Conservation (phyloP, 2,329 filamentous ascomycete species). For the Albophoma yamanashiensis region DNA sequence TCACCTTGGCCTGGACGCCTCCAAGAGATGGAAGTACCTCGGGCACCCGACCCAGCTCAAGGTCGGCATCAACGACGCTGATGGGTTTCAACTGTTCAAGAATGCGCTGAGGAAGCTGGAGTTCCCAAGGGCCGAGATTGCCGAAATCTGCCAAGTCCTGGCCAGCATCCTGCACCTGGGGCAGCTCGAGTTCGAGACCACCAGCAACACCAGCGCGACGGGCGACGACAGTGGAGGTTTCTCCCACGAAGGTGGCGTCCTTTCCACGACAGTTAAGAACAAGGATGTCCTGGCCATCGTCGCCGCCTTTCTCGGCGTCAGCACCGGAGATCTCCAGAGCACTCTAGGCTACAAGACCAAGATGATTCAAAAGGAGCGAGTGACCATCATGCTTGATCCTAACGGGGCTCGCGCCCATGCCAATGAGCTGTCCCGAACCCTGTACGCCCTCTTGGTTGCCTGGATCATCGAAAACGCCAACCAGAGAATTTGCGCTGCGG, state of each 20-base stretch:
- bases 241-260: constrained; percentile 86
- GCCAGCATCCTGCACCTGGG: constrained; percentile 95
- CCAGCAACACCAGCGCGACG: constrained; percentile 64
- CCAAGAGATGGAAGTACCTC: constrained; percentile 88
- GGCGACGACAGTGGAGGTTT: constrained; percentile 93
- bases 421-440: constrained; percentile 82
- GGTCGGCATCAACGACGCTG: constrained; percentile 89
- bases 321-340: constrained; percentile 68
- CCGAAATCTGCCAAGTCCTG: constrained; percentile 90
- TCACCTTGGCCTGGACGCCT: constrained; percentile 57
- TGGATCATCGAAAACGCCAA: constrained; percentile 93
- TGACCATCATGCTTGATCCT: constrained; percentile 97
- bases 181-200: constrained; percentile 85
- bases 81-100: constrained; percentile 97
- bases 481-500: constrained; percentile 73
- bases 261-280: constrained; percentile 80
- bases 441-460: constrained; percentile 89
- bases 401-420: constrained; percentile 83
- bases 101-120: constrained; percentile 88
- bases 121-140: constrained; percentile 86
- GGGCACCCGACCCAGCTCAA: constrained; percentile 95
- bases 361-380: constrained; percentile 88
- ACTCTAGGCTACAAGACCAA: constrained; percentile 94
- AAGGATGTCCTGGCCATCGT: constrained; percentile 79
- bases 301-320: constrained; percentile 88